Conservation (phyloP, 108 stramenopile genomes). For the Nannochloropsis oceanica region DNA sequence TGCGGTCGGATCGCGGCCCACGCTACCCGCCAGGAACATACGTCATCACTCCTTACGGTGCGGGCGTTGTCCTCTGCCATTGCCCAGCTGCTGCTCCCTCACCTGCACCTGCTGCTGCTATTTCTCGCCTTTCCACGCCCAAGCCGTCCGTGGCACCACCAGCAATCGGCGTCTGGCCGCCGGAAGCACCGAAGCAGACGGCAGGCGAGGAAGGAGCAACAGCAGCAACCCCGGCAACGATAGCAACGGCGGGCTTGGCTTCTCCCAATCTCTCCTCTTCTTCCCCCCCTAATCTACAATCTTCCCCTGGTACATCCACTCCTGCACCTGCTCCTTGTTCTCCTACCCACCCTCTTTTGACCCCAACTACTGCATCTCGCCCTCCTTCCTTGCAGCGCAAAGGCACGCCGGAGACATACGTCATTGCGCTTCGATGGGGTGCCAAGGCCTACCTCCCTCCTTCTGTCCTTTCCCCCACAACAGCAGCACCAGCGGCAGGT, state of each 20-base stretch:
- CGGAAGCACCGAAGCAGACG: background rate
- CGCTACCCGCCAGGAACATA: background rate
- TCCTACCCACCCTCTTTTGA: background rate
- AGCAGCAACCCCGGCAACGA: no score
- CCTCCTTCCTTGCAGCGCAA: background rate
- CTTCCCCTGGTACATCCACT: no score
- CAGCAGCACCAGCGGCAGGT: background rate
- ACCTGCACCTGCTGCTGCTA: background rate
- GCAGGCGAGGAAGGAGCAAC: background rate
- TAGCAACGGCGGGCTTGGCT: no score
- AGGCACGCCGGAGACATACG: background rate
- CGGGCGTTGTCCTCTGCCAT: background rate
- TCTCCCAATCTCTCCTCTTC: no score
- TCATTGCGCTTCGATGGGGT: background rate
- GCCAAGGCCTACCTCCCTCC: background rate
- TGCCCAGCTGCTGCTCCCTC: background rate
- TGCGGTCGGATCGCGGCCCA: background rate
- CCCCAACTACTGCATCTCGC: background rate
- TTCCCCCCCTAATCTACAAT: no score
- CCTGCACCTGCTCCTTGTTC: no score
- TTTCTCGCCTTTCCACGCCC: background rate
- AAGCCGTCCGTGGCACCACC: background rate
- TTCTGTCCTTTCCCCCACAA: background rate
- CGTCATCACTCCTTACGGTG: background rate
- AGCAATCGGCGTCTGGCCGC: background rate